Conservation (phyloP, 805 yeast genomes). For the Myxozyma vanderwaltii region DNA sequence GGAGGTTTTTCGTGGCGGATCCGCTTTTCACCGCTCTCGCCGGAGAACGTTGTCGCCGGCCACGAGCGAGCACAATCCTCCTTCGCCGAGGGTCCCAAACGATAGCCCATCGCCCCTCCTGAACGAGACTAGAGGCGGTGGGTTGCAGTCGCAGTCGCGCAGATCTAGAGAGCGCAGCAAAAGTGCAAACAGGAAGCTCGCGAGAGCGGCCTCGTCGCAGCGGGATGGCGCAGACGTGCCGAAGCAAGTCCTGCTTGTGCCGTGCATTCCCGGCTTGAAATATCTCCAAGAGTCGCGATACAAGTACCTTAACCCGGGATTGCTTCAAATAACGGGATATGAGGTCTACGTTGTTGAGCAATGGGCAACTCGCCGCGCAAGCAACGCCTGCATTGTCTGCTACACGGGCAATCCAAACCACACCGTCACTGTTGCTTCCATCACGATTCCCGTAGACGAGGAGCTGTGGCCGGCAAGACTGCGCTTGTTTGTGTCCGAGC, state of each 20-base stretch:
- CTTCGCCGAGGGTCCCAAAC: neutral
- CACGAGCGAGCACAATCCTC: neutral
- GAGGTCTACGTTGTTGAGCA: constrained; percentile 93
- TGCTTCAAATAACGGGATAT: constrained; percentile 59
- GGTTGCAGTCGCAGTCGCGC: neutral
- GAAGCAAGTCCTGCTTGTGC: constrained; percentile 9
- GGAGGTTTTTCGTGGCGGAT: no score
- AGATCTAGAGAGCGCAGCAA: constrained; percentile 1
- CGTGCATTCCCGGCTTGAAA: constrained; percentile 5
- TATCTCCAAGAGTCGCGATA: neutral
- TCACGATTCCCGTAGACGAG: constrained; percentile 53
- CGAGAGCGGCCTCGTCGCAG: neutral
- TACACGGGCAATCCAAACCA: constrained; percentile 84
- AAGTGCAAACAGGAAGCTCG: neutral
- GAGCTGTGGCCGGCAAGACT: constrained; percentile 55
- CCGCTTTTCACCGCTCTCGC: constrained; percentile 4
- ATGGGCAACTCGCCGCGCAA: constrained; percentile 77
- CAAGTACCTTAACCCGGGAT: constrained; percentile 4
- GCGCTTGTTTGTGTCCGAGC: constrained; percentile 63
- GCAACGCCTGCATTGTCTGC: constrained; percentile 68
- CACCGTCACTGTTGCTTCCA: constrained; percentile 59
- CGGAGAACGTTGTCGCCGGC: constrained; percentile 5
- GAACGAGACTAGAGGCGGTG: neutral
- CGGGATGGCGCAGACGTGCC: neutral
- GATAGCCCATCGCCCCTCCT: neutral